Evolutionary conservation across 495 filamentous ascomycete species (phyloP), one percentile per base, ranked within the genome.

Genomic region (Talaromyces trachyspermus): DNA sequence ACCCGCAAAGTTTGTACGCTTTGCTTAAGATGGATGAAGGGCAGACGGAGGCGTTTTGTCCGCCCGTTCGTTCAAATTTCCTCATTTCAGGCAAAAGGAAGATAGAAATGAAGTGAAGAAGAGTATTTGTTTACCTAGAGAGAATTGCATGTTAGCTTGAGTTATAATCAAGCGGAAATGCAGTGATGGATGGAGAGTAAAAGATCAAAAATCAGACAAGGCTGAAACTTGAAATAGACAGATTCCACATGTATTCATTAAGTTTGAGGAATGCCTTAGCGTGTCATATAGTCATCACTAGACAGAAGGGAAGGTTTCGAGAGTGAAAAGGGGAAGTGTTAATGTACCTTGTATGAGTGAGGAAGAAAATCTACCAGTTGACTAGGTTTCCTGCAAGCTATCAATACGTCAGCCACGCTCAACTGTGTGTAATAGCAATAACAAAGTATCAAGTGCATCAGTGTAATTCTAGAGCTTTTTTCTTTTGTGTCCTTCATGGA

Each of bases 21-120:
- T 75, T 75, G 74, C 80, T 80, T 75, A 71, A 67, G 62, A 70
- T 80, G 78, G 72, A 72, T 72, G 66, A 66, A 64, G 70, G 59
- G 63, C 57, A 68, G 65, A 76, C 78, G 77, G 80, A 85, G 80
- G 74, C 78, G 75, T 68, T 95, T 82, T 94, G 89, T 90, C 89
- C 89, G 89, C 89, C 89, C 88, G 89, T 89, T 89, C 88, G 87
- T 92, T 94, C 85, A 89, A 88, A 63, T 81, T 83, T 95, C 88
- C 80, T 92, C 82, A 89, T 87, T 51, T 41, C 43, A 47, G 43
- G 54, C 44, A 43, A 49, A n/a, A 48, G 46, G 51, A 43, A 35
- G 38, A 46, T 32, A 52, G 46, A 22, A 48, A 44, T 15, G 52
- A 43, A 27, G 32, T 18, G 49, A 40, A 47, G 40, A 50, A 50